Evolutionary conservation across 2,329 filamentous ascomycete species (phyloP), one percentile per base, ranked within the genome.

Genomic region (Polytolypa hystricis): DNA sequence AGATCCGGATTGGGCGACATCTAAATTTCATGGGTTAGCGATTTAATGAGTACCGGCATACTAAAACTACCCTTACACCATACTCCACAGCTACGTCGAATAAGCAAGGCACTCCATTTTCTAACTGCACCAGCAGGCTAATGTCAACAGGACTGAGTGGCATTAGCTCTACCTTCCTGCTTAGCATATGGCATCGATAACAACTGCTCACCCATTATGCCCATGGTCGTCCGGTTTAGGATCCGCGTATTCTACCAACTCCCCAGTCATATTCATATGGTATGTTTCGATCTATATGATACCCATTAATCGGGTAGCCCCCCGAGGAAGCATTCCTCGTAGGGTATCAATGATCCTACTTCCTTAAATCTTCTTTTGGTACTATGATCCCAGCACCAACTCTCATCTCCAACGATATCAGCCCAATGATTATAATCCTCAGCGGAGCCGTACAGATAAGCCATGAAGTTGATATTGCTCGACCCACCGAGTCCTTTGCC

Each of bases 381-480:
- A 9, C 23, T 12, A 18, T 35, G 15, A n/a, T 35, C 29, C 35
- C 35, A 38, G 11, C 9, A 25, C 57, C 57, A 60, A 3, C 47
- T 46, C 10, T 47, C 37, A 25, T 55, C 53, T 5, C 47, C 50
- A 11, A 38, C 46, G 2, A 57, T 30, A 16, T 51, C 42, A 2
- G 51, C 56, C 58, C 57, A 60, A 27, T 52, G 46, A 27, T 60
- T 45, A 30, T 54, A 52, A 33, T 58, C 57, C 19, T 52, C 40
- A 7, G 32, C 33, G 3, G 48, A 49, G 5, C 51, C 50, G 2
- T 53, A 48, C 2, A 64, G 66, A 51, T 63, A 78, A 20, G 66
- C 47, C 52, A 58, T 52, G 36, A 54, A 58, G 33, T 60, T 60
- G 42, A 58, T 55, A 3, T 41, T 55, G 14, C 50, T 53, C 2